Percentiles rank a stretch among this genome's conserved stretches.
Evolutionary conservation across 306 rosid genomes (phyloP).

Genomic region (Pyrus betulifolia): DNA sequence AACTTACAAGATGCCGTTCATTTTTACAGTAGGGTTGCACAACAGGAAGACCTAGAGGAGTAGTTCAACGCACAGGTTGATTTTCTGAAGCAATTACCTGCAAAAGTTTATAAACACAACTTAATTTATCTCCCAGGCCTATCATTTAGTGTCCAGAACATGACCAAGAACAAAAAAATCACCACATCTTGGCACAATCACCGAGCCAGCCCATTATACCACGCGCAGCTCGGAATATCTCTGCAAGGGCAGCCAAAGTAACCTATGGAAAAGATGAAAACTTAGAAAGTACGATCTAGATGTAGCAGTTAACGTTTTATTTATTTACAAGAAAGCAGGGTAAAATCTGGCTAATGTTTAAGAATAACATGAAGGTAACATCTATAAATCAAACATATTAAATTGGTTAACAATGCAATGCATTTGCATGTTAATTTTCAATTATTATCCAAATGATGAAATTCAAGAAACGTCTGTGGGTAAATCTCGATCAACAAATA

Average conservation of each 20-base stretch:
- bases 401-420: neutral
- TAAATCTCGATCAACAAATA: neutral
- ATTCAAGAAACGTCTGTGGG: neutral
- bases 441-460: neutral
- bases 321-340: too few relatives aligned
- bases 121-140: constrained; percentile 4
- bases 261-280: constrained; percentile 35
- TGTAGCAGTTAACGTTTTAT: too few relatives aligned
- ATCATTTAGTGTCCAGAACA: constrained; percentile 4
- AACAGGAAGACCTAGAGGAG: constrained; percentile 93
- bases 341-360: neutral
- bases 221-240: constrained; percentile 84
- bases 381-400: neutral
- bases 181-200: constrained; percentile 74
- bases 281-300: neutral
- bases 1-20: constrained; percentile 68
- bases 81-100: constrained; percentile 75
- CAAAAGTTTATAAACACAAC: constrained; percentile 11
- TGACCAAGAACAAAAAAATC: neutral
- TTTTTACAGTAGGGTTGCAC: constrained; percentile 73
- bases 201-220: constrained; percentile 85
- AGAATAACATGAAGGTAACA: neutral
- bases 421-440: neutral
- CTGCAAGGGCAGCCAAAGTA: constrained; percentile 88
- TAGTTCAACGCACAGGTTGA: constrained; percentile 80